Evolutionary conservation across 2,329 filamentous ascomycete species (phyloP).

Genomic region (Colletotrichum higginsianum): DNA sequence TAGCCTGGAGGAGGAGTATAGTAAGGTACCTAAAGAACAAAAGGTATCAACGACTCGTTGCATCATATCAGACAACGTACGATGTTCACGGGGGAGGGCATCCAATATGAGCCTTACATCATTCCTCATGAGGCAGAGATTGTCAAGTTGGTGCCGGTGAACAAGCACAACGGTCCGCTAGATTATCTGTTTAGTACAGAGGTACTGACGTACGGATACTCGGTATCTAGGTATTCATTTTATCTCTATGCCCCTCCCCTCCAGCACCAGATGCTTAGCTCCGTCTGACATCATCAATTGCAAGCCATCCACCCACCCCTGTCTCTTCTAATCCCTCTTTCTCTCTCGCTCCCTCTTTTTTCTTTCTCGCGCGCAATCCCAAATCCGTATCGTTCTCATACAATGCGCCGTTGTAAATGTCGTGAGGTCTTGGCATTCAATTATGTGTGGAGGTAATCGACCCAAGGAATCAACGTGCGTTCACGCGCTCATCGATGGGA

Average conservation of each 20-base stretch:
- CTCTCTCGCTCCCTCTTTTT: neutral
- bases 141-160: neutral
- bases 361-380: neutral
- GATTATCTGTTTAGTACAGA: neutral
- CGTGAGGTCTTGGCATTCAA: neutral
- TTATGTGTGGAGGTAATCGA: no score
- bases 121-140: constrained; percentile 9
- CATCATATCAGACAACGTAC: constrained; percentile 5
- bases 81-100: neutral
- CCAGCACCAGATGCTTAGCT: neutral
- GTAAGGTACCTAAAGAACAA: no score
- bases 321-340: neutral
- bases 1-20: neutral
- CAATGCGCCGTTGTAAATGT: neutral
- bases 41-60: neutral
- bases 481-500: neutral
- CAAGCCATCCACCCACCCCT: neutral
- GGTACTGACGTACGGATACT: no score
- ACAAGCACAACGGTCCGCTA: neutral
- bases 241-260: neutral
- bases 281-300: constrained; percentile 31
- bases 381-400: no score
- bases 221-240: neutral
- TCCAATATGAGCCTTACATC: constrained; percentile 21
- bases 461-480: no score